phyloP scores from a whole-genome alignment of 768 basidiomycete genomes.

The Hericium erinaceus region DNA sequence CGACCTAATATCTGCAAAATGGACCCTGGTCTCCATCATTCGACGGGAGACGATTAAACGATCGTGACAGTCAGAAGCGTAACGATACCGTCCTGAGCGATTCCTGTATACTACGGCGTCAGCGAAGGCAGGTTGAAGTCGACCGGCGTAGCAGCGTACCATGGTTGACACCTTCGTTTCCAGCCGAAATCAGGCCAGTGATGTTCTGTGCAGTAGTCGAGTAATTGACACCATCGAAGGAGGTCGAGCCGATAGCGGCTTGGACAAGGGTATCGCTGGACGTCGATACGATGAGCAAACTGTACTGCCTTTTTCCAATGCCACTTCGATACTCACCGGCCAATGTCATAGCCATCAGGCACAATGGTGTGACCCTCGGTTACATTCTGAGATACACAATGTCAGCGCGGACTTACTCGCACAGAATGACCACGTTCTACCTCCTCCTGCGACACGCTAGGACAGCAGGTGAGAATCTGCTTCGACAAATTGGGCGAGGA shows the following conservation, averaged over 20 bases:
- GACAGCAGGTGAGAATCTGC: background rate
- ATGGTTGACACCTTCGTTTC: conserved; percentile 43
- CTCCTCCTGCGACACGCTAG: conserved; percentile 20
- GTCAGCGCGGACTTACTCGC: background rate
- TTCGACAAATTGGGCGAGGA: background rate
- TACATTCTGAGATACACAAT: conserved; percentile 3
- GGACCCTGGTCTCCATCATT: too few relatives aligned
- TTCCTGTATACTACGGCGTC: conserved; percentile 1
- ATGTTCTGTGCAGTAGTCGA: conserved; percentile 35
- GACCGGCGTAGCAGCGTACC: conserved; percentile 21
- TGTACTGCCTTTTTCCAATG: background rate
- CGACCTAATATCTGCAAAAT: too few relatives aligned
- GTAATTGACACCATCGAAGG: conserved; percentile 26
- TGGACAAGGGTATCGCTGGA: conserved; percentile 6
- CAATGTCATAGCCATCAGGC: conserved; percentile 23
- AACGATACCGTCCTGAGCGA: conserved; percentile 8
- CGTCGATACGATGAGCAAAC: background rate
- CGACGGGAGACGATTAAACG: background rate
- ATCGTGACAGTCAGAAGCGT: conserved; percentile 11
- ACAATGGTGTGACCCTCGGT: conserved; percentile 17
- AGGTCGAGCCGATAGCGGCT: background rate
- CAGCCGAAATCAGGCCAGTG: conserved; percentile 45
- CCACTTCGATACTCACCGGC: conserved; percentile 15
- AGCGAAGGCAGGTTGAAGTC: background rate
- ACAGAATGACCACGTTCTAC: background rate